Percentiles rank a stretch among this genome's conserved stretches.
These are phyloP conservation scores for Calocybe cyanea DNA, from an alignment of 768 basidiomycete genomes.

Conservation along the genomic window DNA sequence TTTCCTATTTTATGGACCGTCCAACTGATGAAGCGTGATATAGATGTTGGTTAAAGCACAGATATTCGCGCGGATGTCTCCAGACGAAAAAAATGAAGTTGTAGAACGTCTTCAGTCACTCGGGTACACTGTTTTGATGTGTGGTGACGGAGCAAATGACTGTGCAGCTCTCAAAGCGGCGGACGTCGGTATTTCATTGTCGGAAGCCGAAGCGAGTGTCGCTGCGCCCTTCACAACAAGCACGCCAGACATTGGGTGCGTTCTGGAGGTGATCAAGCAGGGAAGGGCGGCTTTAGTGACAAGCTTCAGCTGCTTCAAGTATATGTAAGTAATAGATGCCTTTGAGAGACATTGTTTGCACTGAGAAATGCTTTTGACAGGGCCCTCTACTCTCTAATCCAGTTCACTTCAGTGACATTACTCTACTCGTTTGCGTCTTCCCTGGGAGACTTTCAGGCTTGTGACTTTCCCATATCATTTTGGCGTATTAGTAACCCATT, in stretches of 20 bases:
- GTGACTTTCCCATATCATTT: conserved; percentile 16
- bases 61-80: conserved; percentile 98
- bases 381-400: conserved; percentile 97
- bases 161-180: conserved; percentile 98
- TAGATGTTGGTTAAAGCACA: conserved; percentile 98
- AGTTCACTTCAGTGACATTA: conserved; percentile 96
- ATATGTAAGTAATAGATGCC: conserved; percentile 68
- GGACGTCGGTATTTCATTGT: conserved; percentile 94
- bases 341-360: conserved; percentile 1
- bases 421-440: conserved; percentile 96
- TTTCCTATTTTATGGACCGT: background rate
- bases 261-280: conserved; percentile 95
- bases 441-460: conserved; percentile 92
- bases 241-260: conserved; percentile 92
- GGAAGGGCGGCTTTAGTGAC: conserved; percentile 95
- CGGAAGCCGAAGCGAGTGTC: conserved; percentile 97
- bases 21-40: background rate
- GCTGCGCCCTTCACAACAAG: conserved; percentile 96
- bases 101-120: conserved; percentile 90
- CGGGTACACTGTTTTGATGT: conserved; percentile 97
- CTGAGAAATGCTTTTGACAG: conserved; percentile 34
- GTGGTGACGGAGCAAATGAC: conserved; percentile 98
- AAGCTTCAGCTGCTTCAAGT: conserved; percentile 99
- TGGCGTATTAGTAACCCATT: conserved; percentile 6
- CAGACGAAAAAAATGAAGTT: conserved; percentile 98